Percentiles rank a stretch among this genome's conserved stretches.
These are phyloP conservation scores for Linderniella brevidens DNA, from an alignment of 257 asterid species.

Conservation along the genomic window DNA sequence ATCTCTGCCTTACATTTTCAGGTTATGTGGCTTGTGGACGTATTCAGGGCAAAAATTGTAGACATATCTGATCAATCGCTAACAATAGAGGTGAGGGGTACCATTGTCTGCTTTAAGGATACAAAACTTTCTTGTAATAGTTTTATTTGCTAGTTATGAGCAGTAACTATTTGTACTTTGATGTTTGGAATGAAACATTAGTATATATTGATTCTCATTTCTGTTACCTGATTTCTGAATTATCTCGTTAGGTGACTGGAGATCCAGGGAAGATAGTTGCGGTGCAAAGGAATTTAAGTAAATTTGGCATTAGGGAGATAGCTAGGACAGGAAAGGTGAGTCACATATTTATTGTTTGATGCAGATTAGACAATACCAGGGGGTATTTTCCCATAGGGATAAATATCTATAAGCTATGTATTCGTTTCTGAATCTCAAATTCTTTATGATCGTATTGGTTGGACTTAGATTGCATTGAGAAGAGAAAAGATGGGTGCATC, in stretches of 20 bases:
- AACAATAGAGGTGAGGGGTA: slow-evolving; percentile 72
- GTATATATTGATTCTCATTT: slow-evolving; percentile 6
- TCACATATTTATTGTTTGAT: slow-evolving; percentile 2
- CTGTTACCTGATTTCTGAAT: slow-evolving; percentile 5
- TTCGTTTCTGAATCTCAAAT: slow-evolving; percentile 6
- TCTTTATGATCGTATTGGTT: slow-evolving; percentile 9
- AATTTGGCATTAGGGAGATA: slow-evolving; percentile 85
- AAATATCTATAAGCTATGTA: background rate
- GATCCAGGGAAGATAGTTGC: slow-evolving; percentile 99
- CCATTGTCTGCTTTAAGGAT: background rate
- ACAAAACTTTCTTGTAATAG: background rate
- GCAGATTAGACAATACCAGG: background rate
- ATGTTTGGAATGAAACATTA: background rate
- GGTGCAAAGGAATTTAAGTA: slow-evolving; percentile 68
- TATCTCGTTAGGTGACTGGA: slow-evolving; percentile 62
- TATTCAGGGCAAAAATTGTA: slow-evolving; percentile 86
- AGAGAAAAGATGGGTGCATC: slow-evolving; percentile 96
- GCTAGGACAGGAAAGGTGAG: slow-evolving; percentile 93
- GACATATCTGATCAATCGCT: slow-evolving; percentile 83
- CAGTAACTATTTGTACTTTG: background rate
- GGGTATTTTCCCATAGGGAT: background rate
- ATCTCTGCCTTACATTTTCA: slow-evolving; percentile 16
- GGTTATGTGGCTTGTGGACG: slow-evolving; percentile 95
- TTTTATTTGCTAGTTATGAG: background rate
- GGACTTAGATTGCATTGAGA: slow-evolving; percentile 76